These are phyloP conservation scores for Zelonia costaricensis DNA, from an alignment of 208 protist species.

Conservation along the genomic window DNA sequence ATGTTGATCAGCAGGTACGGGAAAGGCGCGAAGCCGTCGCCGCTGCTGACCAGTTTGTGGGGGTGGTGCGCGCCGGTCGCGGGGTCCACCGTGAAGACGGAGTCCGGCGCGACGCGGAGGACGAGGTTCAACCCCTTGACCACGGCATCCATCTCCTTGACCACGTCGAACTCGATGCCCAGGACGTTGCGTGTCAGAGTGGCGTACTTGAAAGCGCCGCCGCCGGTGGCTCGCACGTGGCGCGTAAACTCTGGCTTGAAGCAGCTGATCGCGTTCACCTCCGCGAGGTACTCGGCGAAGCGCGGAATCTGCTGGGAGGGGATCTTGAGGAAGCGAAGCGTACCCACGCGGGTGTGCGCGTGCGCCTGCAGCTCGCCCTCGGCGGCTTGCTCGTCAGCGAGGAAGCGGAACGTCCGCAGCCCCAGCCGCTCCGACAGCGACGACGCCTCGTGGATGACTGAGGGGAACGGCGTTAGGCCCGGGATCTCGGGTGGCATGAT, in stretches of 20 bases:
- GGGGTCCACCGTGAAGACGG: slow-evolving; percentile 85
- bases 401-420: slow-evolving; percentile 64
- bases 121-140: slow-evolving; percentile 90
- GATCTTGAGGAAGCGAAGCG: slow-evolving; percentile 84
- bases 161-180: slow-evolving; percentile 67
- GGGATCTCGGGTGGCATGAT: slow-evolving; percentile 55
- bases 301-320: slow-evolving; percentile 78
- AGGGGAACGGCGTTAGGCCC: slow-evolving; percentile 23
- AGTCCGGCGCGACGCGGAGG: slow-evolving; percentile 60
- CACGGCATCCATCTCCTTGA: slow-evolving; percentile 91
- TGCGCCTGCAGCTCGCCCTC: slow-evolving; percentile 36
- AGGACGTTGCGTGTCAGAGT: slow-evolving; percentile 46
- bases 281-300: slow-evolving; percentile 62
- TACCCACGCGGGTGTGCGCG: slow-evolving; percentile 55
- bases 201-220: slow-evolving; percentile 91
- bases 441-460: slow-evolving; percentile 66
- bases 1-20: slow-evolving; percentile 98
- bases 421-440: slow-evolving; percentile 73
- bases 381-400: slow-evolving; percentile 37
- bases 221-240: slow-evolving; percentile 82
- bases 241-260: slow-evolving; percentile 51
- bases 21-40: slow-evolving; percentile 66
- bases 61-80: slow-evolving; percentile 59
- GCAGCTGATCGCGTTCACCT: slow-evolving; percentile 26
- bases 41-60: slow-evolving; percentile 54